phyloP scores from a whole-genome alignment of 1,139 yeast genomes.

The Taphrina populina region DNA sequence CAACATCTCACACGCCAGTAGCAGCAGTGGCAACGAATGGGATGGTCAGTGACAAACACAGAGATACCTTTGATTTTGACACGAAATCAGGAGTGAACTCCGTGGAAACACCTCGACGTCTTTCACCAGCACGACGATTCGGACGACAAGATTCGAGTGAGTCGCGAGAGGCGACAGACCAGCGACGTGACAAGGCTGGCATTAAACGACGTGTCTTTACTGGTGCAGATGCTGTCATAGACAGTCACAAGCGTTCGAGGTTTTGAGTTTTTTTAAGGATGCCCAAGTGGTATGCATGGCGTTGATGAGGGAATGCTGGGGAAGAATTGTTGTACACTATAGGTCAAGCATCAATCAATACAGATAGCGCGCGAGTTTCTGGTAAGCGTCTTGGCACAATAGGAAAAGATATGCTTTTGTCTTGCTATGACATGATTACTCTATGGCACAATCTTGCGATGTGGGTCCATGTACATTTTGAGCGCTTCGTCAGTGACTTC shows the following conservation, averaged over 20 bases:
- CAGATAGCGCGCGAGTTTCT: too few relatives aligned
- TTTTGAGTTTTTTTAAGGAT: too few relatives aligned
- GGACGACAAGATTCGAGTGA: constrained; percentile 1
- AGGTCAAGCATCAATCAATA: too few relatives aligned
- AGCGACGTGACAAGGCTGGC: constrained; percentile 16
- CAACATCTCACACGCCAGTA: not conserved
- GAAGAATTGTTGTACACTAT: too few relatives aligned
- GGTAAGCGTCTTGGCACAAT: too few relatives aligned
- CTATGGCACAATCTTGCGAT: constrained; percentile 59
- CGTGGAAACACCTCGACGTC: not conserved
- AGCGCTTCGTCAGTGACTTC: constrained; percentile 66
- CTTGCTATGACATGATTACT: too few relatives aligned
- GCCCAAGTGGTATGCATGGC: too few relatives aligned
- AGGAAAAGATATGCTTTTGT: too few relatives aligned
- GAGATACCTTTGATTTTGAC: not conserved
- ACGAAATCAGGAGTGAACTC: not conserved
- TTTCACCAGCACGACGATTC: constrained; percentile 2
- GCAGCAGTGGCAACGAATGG: constrained; percentile 3
- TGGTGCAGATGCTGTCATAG: constrained; percentile 6
- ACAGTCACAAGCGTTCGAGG: constrained; percentile 28
- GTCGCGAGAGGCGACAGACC: not conserved
- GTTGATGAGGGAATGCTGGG: too few relatives aligned
- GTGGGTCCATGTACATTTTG: constrained; percentile 72
- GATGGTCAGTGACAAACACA: not conserved
- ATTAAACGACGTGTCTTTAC: constrained; percentile 23